Evolutionary conservation across 257 asterid genomes (phyloP).

Genomic region (Plantago ovata): DNA sequence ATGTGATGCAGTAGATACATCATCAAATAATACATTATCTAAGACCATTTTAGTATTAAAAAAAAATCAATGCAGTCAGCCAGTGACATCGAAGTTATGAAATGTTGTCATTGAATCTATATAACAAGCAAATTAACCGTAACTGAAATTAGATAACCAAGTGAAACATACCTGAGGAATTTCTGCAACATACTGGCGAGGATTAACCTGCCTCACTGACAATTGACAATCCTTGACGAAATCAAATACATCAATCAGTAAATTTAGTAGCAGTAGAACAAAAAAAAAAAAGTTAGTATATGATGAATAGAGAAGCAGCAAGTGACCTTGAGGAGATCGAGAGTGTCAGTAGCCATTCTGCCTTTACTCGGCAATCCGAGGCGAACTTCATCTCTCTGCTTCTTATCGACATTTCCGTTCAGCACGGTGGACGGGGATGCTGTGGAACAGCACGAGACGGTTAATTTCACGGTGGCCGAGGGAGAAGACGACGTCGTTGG

Average conservation of each 20-base stretch:
- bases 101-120: too few species aligned
- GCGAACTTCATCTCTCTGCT: conserved; percentile 61
- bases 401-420: conserved; percentile 51
- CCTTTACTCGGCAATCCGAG: conserved; percentile 99
- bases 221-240: conserved; percentile 78
- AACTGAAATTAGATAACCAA: not conserved
- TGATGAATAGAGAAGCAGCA: not conserved
- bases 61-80: too few species aligned
- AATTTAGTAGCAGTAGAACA: not conserved
- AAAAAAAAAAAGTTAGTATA: not conserved
- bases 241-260: not conserved
- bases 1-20: too few species aligned
- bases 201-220: conserved; percentile 96
- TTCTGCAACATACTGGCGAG: conserved; percentile 92
- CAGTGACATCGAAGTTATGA: too few species aligned
- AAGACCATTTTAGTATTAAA: too few species aligned
- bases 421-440: conserved; percentile 21
- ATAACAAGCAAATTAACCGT: not conserved
- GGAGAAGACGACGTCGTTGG: conserved; percentile 25
- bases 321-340: conserved; percentile 81
- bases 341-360: conserved; percentile 89
- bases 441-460: conserved; percentile 1
- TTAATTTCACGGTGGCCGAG: conserved; percentile 11
- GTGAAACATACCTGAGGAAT: conserved; percentile 76
- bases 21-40: too few species aligned